These are phyloP conservation scores for Periconia sp. DNA, from an alignment of 2,329 filamentous ascomycete species.

Conservation along the genomic window DNA sequence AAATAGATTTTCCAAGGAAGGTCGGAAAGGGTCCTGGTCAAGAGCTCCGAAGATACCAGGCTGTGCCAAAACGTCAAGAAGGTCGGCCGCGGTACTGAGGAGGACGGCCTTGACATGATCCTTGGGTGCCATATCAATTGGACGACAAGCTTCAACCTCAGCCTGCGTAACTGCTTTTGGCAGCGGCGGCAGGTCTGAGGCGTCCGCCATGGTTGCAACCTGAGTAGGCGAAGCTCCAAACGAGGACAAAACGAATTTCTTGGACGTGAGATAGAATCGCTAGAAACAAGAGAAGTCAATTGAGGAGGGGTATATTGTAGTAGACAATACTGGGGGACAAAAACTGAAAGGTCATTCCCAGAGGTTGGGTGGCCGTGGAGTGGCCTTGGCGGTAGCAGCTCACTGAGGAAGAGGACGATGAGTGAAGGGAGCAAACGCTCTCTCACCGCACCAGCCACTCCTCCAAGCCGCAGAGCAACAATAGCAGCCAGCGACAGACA, in stretches of 20 bases:
- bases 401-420: not conserved
- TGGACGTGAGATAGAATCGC: not conserved
- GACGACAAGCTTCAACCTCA: slow-evolving; percentile 9
- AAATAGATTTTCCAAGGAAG: slow-evolving; percentile 30
- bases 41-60: slow-evolving; percentile 13
- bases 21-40: slow-evolving; percentile 26
- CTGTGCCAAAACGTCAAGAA: slow-evolving; percentile 18
- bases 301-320: not conserved
- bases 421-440: not conserved
- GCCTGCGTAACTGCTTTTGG: slow-evolving; percentile 16
- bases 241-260: not conserved
- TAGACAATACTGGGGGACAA: not conserved
- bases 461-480: not conserved
- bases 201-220: not conserved
- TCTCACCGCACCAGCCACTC: not conserved
- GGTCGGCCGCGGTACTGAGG: slow-evolving; percentile 13
- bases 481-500: not conserved
- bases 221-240: not conserved
- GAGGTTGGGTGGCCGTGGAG: not conserved
- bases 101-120: slow-evolving; percentile 15
- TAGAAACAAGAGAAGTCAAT: not conserved
- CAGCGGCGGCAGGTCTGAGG: slow-evolving; percentile 2
- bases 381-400: not conserved
- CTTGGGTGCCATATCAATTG: slow-evolving; percentile 4
- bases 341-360: not conserved